Base-by-base conservation (phyloP, 129 eudicot genomes). In the Centaurea solstitialis region DNA sequence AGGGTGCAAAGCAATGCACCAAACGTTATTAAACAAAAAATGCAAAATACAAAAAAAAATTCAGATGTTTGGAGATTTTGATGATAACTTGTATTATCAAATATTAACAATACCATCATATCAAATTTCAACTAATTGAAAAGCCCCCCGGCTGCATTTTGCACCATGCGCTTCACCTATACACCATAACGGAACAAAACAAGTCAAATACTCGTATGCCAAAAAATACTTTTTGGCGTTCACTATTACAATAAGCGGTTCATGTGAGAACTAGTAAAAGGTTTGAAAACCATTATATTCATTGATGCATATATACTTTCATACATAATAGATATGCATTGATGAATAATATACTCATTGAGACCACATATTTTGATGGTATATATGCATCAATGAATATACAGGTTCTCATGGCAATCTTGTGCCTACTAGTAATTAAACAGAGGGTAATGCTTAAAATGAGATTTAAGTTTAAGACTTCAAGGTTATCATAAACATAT, bases 81-180 rank as follows among this genome's bases (percentile, higher is more conserved):
- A 45, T 72, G 66, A 81, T 35, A 41, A 65, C 47, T 47, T 80
- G 17, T 67, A 41, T 10, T 68, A 47, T 76, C 78, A 41, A 2
- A 69, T 69, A 85, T 35, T 66, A 73, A 64, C 47, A 30, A 50
- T 41, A 50, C 11, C 11, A 81, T 11, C 21, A 11, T 65, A 43
- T 65, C 12, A 57, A 70, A 26, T 35, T 22, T 26, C 24, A 64
- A 17, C 40, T 90, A 91, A 74, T 18, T 33, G 65, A 94, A 94
- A 79, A 94, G 90, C n/a, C 68, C 89, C 33, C 84, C 94, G 24
- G 90, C 97, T 41, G 84, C 89, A 12, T 78, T 73, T 81, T 77
- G 84, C 96, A 94, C 87, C 88, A 94, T 78, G 39, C 84, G 87
- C 73, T 92, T 92, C 18, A 90, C 83, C 98, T 94, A 90, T n/a